Percentiles rank a stretch among this genome's conserved stretches.
Conservation (phyloP, 2,329 filamentous ascomycete genomes). For the Byssothecium circinans region DNA sequence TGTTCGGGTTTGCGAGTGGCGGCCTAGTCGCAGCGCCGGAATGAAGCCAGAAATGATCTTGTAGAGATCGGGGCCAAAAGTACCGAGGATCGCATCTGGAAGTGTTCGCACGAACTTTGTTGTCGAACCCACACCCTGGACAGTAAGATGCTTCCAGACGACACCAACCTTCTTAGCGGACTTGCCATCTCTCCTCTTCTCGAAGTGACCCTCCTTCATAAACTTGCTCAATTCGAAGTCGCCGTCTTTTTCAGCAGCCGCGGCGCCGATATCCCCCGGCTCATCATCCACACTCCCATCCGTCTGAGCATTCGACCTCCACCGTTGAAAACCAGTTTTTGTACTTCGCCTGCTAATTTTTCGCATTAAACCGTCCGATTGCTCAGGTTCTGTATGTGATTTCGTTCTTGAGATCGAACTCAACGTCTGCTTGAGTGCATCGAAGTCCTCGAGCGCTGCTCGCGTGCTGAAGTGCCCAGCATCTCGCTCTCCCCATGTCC, state of each 20-base stretch:
- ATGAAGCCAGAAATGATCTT: conserved; percentile 60
- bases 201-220: conserved; percentile 73
- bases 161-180: conserved; percentile 79
- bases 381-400: conserved; percentile 28
- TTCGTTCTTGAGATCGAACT: conserved; percentile 54
- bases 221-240: conserved; percentile 72
- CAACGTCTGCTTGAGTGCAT: conserved; percentile 59
- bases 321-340: conserved; percentile 16
- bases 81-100: conserved; percentile 68
- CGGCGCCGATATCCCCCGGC: conserved; percentile 22
- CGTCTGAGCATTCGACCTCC: conserved; percentile 15
- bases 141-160: conserved; percentile 73
- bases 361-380: conserved; percentile 24
- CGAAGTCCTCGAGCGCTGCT: conserved; percentile 62
- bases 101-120: conserved; percentile 71
- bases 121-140: conserved; percentile 69
- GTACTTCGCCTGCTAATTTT: conserved; percentile 34
- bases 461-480: conserved; percentile 56
- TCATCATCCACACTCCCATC: conserved; percentile 24
- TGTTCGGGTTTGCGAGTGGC: conserved; percentile 53
- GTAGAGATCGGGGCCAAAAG: conserved; percentile 80
- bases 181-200: conserved; percentile 67
- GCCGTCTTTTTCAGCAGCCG: conserved; percentile 53
- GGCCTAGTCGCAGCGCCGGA: conserved; percentile 54
- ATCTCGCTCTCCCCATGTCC: conserved; percentile 66